Evolutionary conservation across 129 eudicot species (phyloP).

Genomic region (Heracleum sosnowskyi): DNA sequence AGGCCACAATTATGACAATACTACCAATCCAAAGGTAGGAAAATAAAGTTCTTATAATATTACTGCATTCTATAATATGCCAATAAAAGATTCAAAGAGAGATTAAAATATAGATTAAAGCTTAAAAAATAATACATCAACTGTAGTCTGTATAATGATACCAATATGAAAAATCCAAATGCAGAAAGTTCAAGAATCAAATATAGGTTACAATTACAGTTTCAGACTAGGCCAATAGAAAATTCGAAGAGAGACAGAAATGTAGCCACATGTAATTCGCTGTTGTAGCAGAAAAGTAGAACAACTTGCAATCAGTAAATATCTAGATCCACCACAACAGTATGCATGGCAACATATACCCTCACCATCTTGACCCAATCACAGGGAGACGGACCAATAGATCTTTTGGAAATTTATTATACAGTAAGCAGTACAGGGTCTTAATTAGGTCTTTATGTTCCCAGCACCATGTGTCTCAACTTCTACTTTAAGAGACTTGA

Average conservation of each 20-base stretch:
- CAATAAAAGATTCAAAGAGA: neutral
- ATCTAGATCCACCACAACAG: no score
- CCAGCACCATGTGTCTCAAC: slow-evolving; percentile 53
- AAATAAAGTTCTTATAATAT: neutral
- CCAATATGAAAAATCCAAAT: neutral
- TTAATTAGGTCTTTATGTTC: slow-evolving; percentile 19
- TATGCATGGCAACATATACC: neutral
- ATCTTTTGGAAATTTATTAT: neutral
- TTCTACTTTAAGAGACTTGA: slow-evolving; percentile 64
- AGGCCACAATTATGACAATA: neutral
- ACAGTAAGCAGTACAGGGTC: neutral
- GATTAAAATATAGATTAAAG: neutral
- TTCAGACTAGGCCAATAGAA: neutral
- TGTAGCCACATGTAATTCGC: neutral
- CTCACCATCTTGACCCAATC: neutral
- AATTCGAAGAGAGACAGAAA: neutral
- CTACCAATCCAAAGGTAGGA: neutral
- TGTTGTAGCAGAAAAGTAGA: no score
- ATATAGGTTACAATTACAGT: neutral
- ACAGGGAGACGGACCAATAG: neutral
- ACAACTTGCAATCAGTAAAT: no score
- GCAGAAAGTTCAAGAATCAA: neutral
- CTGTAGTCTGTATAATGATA: neutral
- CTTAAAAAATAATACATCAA: neutral
- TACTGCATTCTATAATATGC: neutral